These are phyloP conservation scores for Anisodus tanguticus DNA, from an alignment of 257 asterid species.

Conservation along the genomic window DNA sequence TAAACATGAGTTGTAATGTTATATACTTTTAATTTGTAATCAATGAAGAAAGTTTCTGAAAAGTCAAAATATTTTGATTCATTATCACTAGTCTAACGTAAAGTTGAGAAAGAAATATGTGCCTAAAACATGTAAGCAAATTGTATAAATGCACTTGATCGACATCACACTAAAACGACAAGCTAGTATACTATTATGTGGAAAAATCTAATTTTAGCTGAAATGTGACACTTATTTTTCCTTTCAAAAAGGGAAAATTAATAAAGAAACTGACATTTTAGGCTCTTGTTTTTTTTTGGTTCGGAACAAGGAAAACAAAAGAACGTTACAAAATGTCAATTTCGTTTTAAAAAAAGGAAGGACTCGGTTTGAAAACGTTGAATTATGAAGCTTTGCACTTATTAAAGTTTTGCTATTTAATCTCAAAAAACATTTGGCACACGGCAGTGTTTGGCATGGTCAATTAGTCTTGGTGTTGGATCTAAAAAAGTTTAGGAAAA, in stretches of 20 bases:
- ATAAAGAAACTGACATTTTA: neutral
- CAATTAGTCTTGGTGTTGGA: conserved; percentile 24
- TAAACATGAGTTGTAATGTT: neutral
- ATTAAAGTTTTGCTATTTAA: neutral
- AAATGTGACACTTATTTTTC: no score
- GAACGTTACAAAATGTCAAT: neutral
- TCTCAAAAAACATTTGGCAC: neutral
- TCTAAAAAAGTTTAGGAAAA: conserved; percentile 11
- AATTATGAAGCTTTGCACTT: neutral
- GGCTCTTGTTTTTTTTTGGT: neutral
- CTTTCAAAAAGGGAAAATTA: no score
- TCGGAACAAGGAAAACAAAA: neutral
- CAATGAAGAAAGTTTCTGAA: neutral
- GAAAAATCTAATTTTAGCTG: no score
- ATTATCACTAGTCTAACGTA: no score
- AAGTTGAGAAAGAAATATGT: no score
- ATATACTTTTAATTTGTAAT: neutral
- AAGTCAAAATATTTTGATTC: neutral
- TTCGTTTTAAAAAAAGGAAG: neutral
- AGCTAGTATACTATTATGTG: no score
- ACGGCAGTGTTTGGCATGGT: conserved; percentile 17
- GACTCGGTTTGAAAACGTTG: neutral
- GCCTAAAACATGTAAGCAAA: no score
- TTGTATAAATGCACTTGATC: no score
- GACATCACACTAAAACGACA: no score